phyloP scores from a whole-genome alignment of 352 stramenopile genomes.

The Phytophthora kernoviae region DNA sequence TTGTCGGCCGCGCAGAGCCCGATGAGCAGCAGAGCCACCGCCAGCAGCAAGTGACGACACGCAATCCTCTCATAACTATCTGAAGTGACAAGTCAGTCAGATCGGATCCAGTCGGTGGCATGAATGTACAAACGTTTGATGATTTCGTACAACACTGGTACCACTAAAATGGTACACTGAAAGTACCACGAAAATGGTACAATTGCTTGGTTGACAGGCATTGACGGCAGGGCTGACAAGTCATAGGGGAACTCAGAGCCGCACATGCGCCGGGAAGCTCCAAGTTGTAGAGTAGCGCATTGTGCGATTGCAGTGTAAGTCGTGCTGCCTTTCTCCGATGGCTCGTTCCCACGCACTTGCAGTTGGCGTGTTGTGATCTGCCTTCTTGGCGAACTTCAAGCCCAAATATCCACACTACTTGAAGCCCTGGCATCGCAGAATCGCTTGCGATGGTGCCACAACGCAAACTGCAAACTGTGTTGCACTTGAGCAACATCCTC shows the following conservation, averaged over 20 bases:
- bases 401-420: not conserved
- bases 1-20: slow-evolving; percentile 22
- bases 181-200: too few species aligned
- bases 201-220: not conserved
- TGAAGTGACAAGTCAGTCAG: too few species aligned
- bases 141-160: too few species aligned
- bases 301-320: not conserved
- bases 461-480: not conserved
- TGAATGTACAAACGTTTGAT: too few species aligned
- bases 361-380: slow-evolving; percentile 2
- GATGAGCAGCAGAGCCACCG: slow-evolving; percentile 16
- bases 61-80: too few species aligned
- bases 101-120: too few species aligned
- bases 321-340: not conserved
- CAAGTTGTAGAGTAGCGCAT: not conserved
- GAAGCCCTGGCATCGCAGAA: not conserved
- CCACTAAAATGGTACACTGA: too few species aligned
- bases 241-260: not conserved
- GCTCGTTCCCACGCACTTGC: slow-evolving; percentile 1
- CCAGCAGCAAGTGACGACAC: slow-evolving; percentile 17
- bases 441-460: not conserved
- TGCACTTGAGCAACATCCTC: too few species aligned
- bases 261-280: not conserved
- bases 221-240: slow-evolving; percentile 2
- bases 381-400: not conserved